Percentiles rank a stretch among this genome's conserved stretches.
Conservation (phyloP, 257 asterid genomes). For the Penstemon eatonii region DNA sequence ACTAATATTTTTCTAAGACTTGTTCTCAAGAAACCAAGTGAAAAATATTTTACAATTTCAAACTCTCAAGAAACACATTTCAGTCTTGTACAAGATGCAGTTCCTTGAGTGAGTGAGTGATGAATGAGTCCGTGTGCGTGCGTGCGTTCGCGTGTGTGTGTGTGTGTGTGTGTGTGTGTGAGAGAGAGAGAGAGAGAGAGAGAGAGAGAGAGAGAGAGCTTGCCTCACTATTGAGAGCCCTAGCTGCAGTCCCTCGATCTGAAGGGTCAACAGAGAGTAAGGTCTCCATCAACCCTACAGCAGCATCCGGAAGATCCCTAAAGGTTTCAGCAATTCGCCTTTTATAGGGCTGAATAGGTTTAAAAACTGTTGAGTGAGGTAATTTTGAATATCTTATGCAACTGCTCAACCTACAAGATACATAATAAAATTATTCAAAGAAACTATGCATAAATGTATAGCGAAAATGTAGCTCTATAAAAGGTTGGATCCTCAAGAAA, state of each 20-base stretch:
- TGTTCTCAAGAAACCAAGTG: too few species aligned
- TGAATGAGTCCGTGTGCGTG: too few species aligned
- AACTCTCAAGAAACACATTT: background rate
- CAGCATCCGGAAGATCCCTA: slow-evolving; percentile 65
- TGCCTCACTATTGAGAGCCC: slow-evolving; percentile 76
- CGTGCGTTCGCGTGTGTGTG: too few species aligned
- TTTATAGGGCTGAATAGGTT: slow-evolving; percentile 68
- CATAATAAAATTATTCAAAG: slow-evolving; percentile 9
- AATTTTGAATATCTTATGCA: slow-evolving; percentile 83
- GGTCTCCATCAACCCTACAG: slow-evolving; percentile 64
- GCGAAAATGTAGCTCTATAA: too few species aligned
- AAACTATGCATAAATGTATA: background rate
- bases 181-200: too few species aligned
- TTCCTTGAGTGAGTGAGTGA: slow-evolving; percentile 12
- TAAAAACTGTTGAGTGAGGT: slow-evolving; percentile 71
- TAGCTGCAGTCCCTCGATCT: slow-evolving; percentile 68
- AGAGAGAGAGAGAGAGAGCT: slow-evolving; percentile 20
- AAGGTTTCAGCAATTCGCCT: slow-evolving; percentile 65
- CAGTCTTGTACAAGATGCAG: background rate
- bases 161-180: too few species aligned
- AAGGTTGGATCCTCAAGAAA: too few species aligned
- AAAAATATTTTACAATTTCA: too few species aligned
- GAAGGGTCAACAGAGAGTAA: slow-evolving; percentile 83
- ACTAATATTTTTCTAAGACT: too few species aligned
- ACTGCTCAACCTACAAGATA: slow-evolving; percentile 74